Conservation (phyloP, 2,329 filamentous ascomycete genomes). For the Scleromitrula shiraiana region DNA sequence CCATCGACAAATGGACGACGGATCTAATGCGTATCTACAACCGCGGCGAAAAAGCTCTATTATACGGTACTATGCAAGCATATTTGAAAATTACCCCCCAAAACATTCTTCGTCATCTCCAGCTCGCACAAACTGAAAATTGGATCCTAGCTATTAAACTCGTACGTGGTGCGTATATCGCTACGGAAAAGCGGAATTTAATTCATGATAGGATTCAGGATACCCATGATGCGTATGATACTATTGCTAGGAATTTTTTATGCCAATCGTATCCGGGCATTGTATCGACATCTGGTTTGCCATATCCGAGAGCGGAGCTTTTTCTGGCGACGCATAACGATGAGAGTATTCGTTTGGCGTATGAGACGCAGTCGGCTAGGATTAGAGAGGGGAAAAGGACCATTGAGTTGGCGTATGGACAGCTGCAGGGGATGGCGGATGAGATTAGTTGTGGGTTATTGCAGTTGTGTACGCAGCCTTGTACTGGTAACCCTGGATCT, state of each 20-base stretch:
- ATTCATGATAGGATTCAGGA: slow-evolving; percentile 40
- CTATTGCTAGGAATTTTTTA: slow-evolving; percentile 41
- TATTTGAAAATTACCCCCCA: slow-evolving; percentile 41
- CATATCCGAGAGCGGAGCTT: slow-evolving; percentile 37
- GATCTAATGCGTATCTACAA: slow-evolving; percentile 46
- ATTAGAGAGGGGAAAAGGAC: slow-evolving; percentile 32
- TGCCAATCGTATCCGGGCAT: slow-evolving; percentile 32
- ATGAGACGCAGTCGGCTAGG: slow-evolving; percentile 45
- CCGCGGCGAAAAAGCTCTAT: slow-evolving; percentile 32
- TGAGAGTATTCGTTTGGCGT: slow-evolving; percentile 53
- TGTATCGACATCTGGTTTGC: slow-evolving; percentile 7
- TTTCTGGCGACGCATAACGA: slow-evolving; percentile 78
- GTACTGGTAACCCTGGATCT: too few relatives aligned
- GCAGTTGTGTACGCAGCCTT: slow-evolving; percentile 37
- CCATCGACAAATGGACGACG: slow-evolving; percentile 45
- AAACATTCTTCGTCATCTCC: slow-evolving; percentile 38
- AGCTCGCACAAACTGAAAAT: slow-evolving; percentile 37
- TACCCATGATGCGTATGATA: slow-evolving; percentile 46
- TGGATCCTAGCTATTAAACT: slow-evolving; percentile 45
- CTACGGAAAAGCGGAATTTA: slow-evolving; percentile 37
- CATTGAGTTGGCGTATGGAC: slow-evolving; percentile 52
- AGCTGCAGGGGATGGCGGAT: slow-evolving; percentile 90
- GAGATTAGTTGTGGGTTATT: slow-evolving; percentile 59
- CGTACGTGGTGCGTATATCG: slow-evolving; percentile 45
- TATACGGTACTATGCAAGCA: slow-evolving; percentile 45